Base-by-base conservation (phyloP, 805 yeast genomes). In the Candida multigemmis region DNA sequence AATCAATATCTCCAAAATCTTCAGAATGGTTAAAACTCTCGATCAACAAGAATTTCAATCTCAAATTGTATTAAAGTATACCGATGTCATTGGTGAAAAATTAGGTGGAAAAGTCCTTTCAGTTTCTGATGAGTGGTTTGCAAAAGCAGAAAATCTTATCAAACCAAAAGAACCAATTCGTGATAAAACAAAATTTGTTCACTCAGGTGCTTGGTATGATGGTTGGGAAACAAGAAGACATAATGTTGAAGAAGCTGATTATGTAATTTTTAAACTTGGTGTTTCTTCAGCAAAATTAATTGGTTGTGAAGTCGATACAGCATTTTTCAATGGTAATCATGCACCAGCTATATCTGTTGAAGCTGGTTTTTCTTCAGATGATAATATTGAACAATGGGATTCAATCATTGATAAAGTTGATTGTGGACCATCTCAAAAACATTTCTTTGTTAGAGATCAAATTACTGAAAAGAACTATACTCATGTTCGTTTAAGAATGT, bases 161-260 rank as follows among this genome's bases (percentile, higher is more conserved):
- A 77, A 82, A 46, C 87, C 95, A 20, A 68, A 66, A 24, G 68
- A 77, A 3, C 94, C 96, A 2, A 70, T 84, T 31, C 65, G 93
- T 45, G 94, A 85, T 42, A 78, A 81, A 7, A 79, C 86, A 16
- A 67, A 71, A 42, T 87, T 85, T 52, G 73, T 77, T 2, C 80
- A 71, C 33, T 71, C 87, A 3, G 97, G 97, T 27, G 95, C 95
- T 4, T 89, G 96, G 96, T 89, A 84, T 49, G 98, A 89, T 41
- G 98, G 98, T 13, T 89, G 97, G 97, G 97, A 89, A 55, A 89
- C 97, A 8, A 69, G 96, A 50, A 71, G 98, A 56, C 98, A 89
- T 63, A 89, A 89, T 53, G 57, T 73, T 1, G 82, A 65, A 30
- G 84, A 74, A 30, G 80, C 81, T 22, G 98, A 89, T 48, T 89